phyloP scores from a whole-genome alignment of 148 eudicot species.

The Diospyros lotus region DNA sequence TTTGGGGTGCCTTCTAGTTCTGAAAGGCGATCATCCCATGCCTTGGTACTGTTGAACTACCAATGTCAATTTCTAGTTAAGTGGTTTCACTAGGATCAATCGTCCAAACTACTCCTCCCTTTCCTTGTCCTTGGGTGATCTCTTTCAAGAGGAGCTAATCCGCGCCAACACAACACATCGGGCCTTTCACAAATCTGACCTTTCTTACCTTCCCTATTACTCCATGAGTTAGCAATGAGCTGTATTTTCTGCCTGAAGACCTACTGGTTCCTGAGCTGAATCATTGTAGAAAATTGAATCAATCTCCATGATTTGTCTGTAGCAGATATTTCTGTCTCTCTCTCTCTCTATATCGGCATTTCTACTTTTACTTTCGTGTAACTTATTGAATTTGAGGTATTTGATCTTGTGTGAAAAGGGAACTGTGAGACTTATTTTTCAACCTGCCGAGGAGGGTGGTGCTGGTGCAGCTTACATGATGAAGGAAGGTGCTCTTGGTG shows the following conservation, averaged over 20 bases:
- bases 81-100: not conserved
- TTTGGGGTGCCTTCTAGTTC: not conserved
- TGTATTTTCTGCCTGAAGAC: too few relatives aligned
- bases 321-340: not conserved
- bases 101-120: slow-evolving; percentile 1
- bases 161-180: too few relatives aligned
- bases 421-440: slow-evolving; percentile 81
- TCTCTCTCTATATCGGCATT: not conserved
- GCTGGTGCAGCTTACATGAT: slow-evolving; percentile 88
- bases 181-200: too few relatives aligned
- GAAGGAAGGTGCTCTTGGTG: slow-evolving; percentile 89
- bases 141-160: too few relatives aligned
- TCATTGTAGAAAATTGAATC: too few relatives aligned
- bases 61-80: not conserved
- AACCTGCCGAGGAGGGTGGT: slow-evolving; percentile 94
- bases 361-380: not conserved
- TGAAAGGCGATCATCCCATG: not conserved
- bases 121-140: not conserved
- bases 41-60: not conserved
- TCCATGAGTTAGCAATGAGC: too few relatives aligned
- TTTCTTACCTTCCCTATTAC: too few relatives aligned
- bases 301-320: too few relatives aligned
- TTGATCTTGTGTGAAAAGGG: slow-evolving; percentile 36
- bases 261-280: too few relatives aligned
- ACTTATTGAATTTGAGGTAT: slow-evolving; percentile 7